Evolutionary conservation across 2,329 filamentous ascomycete species (phyloP).

Genomic region (Phaeosphaeriaceae sp.): DNA sequence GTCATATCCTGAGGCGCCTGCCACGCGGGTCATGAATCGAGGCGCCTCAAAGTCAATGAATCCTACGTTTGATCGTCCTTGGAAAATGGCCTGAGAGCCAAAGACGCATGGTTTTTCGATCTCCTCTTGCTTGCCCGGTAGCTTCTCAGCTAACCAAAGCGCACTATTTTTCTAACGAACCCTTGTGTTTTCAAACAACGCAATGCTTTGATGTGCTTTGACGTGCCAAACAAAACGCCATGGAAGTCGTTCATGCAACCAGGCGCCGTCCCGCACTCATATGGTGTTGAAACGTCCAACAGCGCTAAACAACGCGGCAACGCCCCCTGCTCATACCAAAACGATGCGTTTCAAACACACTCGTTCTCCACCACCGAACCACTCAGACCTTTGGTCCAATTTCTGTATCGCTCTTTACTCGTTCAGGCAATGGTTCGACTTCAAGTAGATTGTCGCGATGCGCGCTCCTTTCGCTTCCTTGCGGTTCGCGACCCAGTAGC

Average conservation of each 20-base stretch:
- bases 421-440: slow-evolving; percentile 13
- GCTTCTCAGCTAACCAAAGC: too few species aligned
- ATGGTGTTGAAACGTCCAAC: slow-evolving; percentile 26
- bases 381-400: slow-evolving; percentile 28
- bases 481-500: slow-evolving; percentile 11
- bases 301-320: slow-evolving; percentile 22
- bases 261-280: not conserved
- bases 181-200: not conserved
- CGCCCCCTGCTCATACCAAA: slow-evolving; percentile 21
- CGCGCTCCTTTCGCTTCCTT: slow-evolving; percentile 14
- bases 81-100: not conserved
- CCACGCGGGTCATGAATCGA: slow-evolving; percentile 13
- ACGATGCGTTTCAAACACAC: slow-evolving; percentile 29
- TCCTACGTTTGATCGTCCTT: slow-evolving; percentile 5
- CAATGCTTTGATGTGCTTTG: not conserved
- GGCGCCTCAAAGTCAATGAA: slow-evolving; percentile 2
- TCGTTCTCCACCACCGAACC: slow-evolving; percentile 23
- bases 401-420: slow-evolving; percentile 12
- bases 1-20: slow-evolving; percentile 2
- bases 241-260: not conserved
- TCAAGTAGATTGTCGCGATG: slow-evolving; percentile 21
- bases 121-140: too few species aligned
- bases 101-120: too few species aligned
- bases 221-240: not conserved
- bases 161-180: too few species aligned